Conservation (phyloP, 2,329 filamentous ascomycete genomes). For the Pyricularia pennisetigena region DNA sequence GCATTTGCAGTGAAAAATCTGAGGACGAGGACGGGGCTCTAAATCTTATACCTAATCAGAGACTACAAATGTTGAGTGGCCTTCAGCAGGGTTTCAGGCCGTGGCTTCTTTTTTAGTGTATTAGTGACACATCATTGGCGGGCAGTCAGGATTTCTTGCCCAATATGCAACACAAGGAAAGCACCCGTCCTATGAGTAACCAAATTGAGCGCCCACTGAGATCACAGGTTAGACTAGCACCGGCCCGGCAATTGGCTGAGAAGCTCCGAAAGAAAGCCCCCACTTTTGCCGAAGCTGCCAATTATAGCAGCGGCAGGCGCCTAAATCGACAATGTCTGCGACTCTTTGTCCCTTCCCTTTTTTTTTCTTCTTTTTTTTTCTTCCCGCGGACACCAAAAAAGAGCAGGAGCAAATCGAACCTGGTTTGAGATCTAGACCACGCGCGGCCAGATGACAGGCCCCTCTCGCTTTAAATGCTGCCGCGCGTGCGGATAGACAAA, state of each 20-base stretch:
- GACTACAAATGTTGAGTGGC: neutral
- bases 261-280: neutral
- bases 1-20: no score
- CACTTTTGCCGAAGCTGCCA: constrained; percentile 1
- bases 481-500: neutral
- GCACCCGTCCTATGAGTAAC: neutral
- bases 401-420: neutral
- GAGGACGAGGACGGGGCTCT: no score
- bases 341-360: neutral
- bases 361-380: neutral
- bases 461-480: neutral
- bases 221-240: constrained; percentile 4
- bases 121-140: neutral
- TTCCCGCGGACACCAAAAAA: constrained; percentile 2
- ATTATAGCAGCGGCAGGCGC: constrained; percentile 3
- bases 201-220: neutral
- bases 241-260: neutral
- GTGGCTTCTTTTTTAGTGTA: neutral
- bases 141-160: neutral
- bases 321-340: constrained; percentile 4
- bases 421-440: neutral
- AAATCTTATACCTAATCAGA: no score
- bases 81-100: neutral
- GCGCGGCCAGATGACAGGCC: neutral
- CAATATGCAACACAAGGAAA: neutral